phyloP scores from a whole-genome alignment of 805 yeast genomes.

The Hagleromyces aurorensis region DNA sequence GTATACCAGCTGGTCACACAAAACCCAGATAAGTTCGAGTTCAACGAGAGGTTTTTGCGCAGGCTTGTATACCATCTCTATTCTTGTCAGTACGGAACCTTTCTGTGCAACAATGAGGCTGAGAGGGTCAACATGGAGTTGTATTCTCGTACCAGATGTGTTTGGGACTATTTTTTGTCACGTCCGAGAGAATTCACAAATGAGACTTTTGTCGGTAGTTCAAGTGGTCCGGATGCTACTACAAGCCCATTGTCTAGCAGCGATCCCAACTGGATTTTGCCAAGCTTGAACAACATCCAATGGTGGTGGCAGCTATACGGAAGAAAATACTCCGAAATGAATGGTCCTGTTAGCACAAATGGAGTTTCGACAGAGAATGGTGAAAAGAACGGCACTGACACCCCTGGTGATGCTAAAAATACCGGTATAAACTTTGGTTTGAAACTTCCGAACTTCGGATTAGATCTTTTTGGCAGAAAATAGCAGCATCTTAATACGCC shows the following conservation, averaged over 20 bases:
- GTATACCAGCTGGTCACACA: conserved; percentile 72
- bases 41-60: conserved; percentile 79
- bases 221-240: conserved; percentile 1
- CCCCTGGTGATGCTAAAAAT: background rate
- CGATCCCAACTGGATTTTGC: conserved; percentile 40
- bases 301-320: conserved; percentile 93
- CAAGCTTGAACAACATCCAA: conserved; percentile 39
- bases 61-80: conserved; percentile 80
- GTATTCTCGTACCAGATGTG: conserved; percentile 53
- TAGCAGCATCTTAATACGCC: conserved; percentile 3
- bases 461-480: conserved; percentile 21
- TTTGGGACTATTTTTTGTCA: conserved; percentile 90
- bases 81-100: conserved; percentile 93
- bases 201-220: conserved; percentile 31
- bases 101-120: conserved; percentile 64
- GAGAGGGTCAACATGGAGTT: conserved; percentile 45
- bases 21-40: conserved; percentile 69
- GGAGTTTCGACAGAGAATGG: conserved; percentile 4
- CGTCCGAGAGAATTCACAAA: conserved; percentile 64
- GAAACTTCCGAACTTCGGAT: conserved; percentile 17
- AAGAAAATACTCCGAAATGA: conserved; percentile 61
- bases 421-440: conserved; percentile 5
- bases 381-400: background rate
- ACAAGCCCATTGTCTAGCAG: conserved; percentile 24
- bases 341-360: conserved; percentile 16